A percentile compares a stretch with the other conserved stretches of the same genome.
Conservation (phyloP, 208 protist species). For the Crithidia sp. region DNA sequence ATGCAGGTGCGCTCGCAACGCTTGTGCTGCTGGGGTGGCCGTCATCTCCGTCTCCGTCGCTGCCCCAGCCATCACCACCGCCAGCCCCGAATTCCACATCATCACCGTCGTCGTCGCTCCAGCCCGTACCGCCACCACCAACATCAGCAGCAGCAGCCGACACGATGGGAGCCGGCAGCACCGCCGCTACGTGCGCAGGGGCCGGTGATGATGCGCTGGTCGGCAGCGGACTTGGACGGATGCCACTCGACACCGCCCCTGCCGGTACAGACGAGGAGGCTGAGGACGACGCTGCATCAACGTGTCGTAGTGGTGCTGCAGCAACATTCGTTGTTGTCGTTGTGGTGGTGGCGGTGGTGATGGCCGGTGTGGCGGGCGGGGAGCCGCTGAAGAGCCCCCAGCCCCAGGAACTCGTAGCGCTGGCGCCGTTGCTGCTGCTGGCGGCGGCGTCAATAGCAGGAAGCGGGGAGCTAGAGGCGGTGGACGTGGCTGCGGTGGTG, state of each 20-base stretch:
- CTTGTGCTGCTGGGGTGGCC: not conserved
- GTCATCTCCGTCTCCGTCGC: slow-evolving; percentile 1
- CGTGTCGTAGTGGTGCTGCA: not conserved
- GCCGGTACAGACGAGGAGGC: not conserved
- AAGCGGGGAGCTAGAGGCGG: not conserved
- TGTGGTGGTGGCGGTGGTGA: not conserved
- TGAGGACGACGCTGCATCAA: not conserved
- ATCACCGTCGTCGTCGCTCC: slow-evolving; percentile 22
- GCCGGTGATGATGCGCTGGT: not conserved
- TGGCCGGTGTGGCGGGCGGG: not conserved
- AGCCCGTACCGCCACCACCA: slow-evolving; percentile 14
- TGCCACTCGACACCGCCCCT: not conserved
- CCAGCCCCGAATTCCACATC: not conserved
- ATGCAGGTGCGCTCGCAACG: too few species aligned
- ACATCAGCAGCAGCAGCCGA: not conserved
- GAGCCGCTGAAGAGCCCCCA: slow-evolving; percentile 14
- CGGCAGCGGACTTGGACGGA: slow-evolving; percentile 3
- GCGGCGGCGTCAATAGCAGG: not conserved
- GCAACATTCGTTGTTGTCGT: not conserved
- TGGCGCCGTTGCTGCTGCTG: slow-evolving; percentile 8
- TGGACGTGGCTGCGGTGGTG: too few species aligned
- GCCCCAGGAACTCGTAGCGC: slow-evolving; percentile 7
- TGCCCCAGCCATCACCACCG: slow-evolving; percentile 10
- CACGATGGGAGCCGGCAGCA: slow-evolving; percentile 8
- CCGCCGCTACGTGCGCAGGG: not conserved